These are phyloP conservation scores for Camelina sativa DNA, from an alignment of 345 rosid species.

Conservation along the genomic window DNA sequence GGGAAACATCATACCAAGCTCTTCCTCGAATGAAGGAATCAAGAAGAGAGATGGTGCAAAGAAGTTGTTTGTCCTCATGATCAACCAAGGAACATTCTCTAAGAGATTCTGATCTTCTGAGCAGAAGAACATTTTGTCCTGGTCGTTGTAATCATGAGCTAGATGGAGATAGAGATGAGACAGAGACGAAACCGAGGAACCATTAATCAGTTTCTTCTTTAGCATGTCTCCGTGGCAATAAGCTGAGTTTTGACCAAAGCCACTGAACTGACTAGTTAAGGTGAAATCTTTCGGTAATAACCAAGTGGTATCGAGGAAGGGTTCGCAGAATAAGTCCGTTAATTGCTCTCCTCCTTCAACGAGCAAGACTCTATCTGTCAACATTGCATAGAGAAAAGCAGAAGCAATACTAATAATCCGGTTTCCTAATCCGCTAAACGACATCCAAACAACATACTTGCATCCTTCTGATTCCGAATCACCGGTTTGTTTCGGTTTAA, in stretches of 20 bases:
- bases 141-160: slow-evolving; percentile 61
- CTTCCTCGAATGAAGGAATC: slow-evolving; percentile 55
- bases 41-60: slow-evolving; percentile 73
- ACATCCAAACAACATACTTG: slow-evolving; percentile 66
- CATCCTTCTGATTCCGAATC: slow-evolving; percentile 51
- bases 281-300: slow-evolving; percentile 58
- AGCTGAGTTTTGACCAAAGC: slow-evolving; percentile 53
- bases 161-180: slow-evolving; percentile 63
- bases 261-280: slow-evolving; percentile 41
- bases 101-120: slow-evolving; percentile 54
- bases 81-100: slow-evolving; percentile 65
- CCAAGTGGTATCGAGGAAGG: slow-evolving; percentile 68
- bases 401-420: slow-evolving; percentile 64
- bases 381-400: slow-evolving; percentile 67
- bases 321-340: slow-evolving; percentile 62
- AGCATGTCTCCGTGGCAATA: slow-evolving; percentile 61
- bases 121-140: slow-evolving; percentile 75
- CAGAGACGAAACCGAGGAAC: slow-evolving; percentile 39
- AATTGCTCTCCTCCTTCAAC: slow-evolving; percentile 68
- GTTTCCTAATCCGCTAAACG: slow-evolving; percentile 79
- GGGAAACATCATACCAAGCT: slow-evolving; percentile 56
- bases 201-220: slow-evolving; percentile 47
- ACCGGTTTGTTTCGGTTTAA: slow-evolving; percentile 40
- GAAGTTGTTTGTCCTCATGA: slow-evolving; percentile 68
- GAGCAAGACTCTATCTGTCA: slow-evolving; percentile 64